Conservation (phyloP, 441 rosid genomes). For the Euphorbia schlechtendalii region DNA sequence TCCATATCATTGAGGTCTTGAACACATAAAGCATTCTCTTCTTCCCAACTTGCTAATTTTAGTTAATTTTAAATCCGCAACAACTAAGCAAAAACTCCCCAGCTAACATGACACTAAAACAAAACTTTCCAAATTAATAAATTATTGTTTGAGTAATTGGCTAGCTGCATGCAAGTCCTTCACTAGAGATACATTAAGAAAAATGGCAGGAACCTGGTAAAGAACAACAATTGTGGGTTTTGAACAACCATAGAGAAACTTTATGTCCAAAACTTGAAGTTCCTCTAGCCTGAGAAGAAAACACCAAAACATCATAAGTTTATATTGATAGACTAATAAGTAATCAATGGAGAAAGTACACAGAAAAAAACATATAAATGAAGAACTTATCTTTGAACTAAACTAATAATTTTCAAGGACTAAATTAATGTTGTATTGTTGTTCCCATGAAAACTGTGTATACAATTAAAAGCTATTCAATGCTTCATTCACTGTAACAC, state of each 20-base stretch:
- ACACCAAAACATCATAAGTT: conserved; percentile 8
- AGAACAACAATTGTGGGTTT: conserved; percentile 95
- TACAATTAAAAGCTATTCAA: not conserved
- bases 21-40: not conserved
- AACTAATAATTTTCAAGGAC: not conserved
- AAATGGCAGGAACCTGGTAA: conserved; percentile 51
- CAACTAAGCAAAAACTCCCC: not conserved
- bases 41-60: not conserved
- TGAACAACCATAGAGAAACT: conserved; percentile 81
- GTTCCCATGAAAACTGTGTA: not conserved
- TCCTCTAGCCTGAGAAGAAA: conserved; percentile 78
- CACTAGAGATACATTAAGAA: conserved; percentile 14
- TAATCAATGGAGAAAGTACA: too few relatives aligned
- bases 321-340: not conserved
- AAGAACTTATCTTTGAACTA: not conserved
- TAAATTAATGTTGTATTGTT: not conserved
- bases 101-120: too few relatives aligned
- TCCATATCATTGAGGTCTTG: not conserved
- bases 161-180: not conserved
- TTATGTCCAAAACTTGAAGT: conserved; percentile 92
- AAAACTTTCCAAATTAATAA: not conserved
- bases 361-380: not conserved
- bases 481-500: not conserved
- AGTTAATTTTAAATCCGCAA: not conserved
- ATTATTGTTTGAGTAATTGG: not conserved